phyloP scores from a whole-genome alignment of 1,284 basidiomycete species.

The Violaceomyces palustris region DNA sequence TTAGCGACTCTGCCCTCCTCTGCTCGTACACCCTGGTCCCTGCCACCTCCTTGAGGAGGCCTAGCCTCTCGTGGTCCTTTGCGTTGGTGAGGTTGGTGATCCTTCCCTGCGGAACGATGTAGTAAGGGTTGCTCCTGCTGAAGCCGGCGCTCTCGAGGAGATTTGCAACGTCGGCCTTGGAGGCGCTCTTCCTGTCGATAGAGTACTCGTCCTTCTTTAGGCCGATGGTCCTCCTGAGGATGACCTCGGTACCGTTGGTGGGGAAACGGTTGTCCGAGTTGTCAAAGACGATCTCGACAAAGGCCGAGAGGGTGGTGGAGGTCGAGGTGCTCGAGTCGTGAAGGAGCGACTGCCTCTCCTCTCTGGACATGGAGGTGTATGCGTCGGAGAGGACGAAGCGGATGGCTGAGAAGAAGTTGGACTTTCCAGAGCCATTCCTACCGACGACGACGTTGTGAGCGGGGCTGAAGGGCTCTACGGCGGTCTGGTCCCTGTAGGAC shows the following conservation, averaged over 20 bases:
- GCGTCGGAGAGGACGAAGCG: constrained; percentile 96
- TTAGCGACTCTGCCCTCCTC: constrained; percentile 80
- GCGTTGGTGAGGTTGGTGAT: constrained; percentile 96
- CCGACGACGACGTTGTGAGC: constrained; percentile 53
- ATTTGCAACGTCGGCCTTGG: constrained; percentile 89
- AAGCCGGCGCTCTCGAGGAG: constrained; percentile 69
- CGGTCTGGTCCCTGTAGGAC: constrained; percentile 69
- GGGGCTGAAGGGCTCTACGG: constrained; percentile 58
- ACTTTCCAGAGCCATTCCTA: constrained; percentile 53
- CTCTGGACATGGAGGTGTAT: constrained; percentile 88
- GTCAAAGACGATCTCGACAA: constrained; percentile 61
- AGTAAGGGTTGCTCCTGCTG: constrained; percentile 94
- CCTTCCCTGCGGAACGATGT: constrained; percentile 97
- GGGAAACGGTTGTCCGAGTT: constrained; percentile 70
- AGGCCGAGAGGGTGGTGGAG: constrained; percentile 80
- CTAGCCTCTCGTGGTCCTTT: constrained; percentile 88
- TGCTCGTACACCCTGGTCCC: constrained; percentile 98
- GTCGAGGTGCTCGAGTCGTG: constrained; percentile 87
- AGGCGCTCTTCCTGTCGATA: constrained; percentile 88
- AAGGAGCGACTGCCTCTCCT: constrained; percentile 83
- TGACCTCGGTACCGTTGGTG: constrained; percentile 41
- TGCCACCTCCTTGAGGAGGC: constrained; percentile 92
- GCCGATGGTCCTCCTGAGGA: constrained; percentile 69
- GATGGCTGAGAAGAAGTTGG: constrained; percentile 61
- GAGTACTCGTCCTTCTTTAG: constrained; percentile 98